These are phyloP conservation scores for Tuber melanosporum DNA, from an alignment of 495 filamentous ascomycete species.

Conservation along the genomic window DNA sequence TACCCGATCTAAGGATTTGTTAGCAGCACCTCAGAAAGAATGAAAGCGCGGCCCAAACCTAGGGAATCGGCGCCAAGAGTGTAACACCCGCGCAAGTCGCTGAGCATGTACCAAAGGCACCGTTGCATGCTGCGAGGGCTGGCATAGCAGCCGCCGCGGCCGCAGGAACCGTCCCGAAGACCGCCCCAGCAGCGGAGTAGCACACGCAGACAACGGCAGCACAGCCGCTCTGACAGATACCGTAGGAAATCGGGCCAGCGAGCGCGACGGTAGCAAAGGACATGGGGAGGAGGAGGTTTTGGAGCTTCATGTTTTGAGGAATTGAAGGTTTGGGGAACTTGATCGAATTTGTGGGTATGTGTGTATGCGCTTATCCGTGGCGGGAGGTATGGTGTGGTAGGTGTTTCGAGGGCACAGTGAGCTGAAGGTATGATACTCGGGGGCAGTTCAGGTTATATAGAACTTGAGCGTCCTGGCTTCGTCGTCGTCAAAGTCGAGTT, in stretches of 20 bases:
- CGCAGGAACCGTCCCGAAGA: slow-evolving; percentile 46
- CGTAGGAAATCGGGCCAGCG: slow-evolving; percentile 47
- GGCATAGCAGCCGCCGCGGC: slow-evolving; percentile 44
- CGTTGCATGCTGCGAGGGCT: slow-evolving; percentile 48
- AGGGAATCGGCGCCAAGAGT: slow-evolving; percentile 21
- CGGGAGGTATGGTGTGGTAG: not conserved
- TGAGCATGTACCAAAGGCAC: slow-evolving; percentile 49
- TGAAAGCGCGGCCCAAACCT: not conserved
- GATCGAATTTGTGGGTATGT: not conserved
- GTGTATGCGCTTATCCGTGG: not conserved
- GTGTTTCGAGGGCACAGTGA: not conserved
- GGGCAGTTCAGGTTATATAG: not conserved
- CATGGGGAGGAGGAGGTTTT: not conserved
- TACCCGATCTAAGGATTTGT: not conserved
- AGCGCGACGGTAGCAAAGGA: slow-evolving; percentile 12
- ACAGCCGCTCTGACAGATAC: slow-evolving; percentile 51
- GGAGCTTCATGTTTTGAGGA: not conserved
- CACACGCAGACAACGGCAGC: slow-evolving; percentile 49
- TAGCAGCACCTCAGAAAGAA: not conserved
- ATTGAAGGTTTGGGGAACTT: not conserved
- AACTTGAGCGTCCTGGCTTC: not conserved
- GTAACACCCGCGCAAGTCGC: slow-evolving; percentile 46
- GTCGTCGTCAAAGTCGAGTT: not conserved
- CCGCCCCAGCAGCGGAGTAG: slow-evolving; percentile 49
- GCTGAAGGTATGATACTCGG: not conserved